phyloP scores from a whole-genome alignment of 305 asterid genomes.

The Solanum aculeatissimum region DNA sequence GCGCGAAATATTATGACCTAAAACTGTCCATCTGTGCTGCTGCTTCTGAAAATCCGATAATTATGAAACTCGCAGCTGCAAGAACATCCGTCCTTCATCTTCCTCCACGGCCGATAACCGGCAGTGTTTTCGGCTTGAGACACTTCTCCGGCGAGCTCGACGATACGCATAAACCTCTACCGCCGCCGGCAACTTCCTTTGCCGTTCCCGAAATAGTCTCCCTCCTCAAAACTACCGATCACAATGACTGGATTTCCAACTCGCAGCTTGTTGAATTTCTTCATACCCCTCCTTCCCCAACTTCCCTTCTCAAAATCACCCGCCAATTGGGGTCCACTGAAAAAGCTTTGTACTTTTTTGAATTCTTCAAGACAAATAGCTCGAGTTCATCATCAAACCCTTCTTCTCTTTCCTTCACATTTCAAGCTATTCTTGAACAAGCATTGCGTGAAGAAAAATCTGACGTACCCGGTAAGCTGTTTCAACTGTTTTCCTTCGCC shows the following conservation, averaged over 20 bases:
- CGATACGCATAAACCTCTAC: background rate
- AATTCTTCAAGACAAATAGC: constrained; percentile 23
- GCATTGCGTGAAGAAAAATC: constrained; percentile 31
- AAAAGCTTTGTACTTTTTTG: constrained; percentile 43
- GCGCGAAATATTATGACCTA: background rate
- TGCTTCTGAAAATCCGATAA: background rate
- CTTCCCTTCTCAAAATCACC: constrained; percentile 35
- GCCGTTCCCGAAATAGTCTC: constrained; percentile 21
- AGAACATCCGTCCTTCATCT: background rate
- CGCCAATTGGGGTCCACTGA: constrained; percentile 52
- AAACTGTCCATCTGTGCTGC: background rate
- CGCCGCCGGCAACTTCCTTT: constrained; percentile 1
- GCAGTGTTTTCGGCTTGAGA: constrained; percentile 18
- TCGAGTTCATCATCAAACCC: background rate
- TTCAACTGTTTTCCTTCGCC: constrained; percentile 34
- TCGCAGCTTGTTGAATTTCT: constrained; percentile 33
- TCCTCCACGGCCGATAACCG: background rate
- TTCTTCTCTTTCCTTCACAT: constrained; percentile 32
- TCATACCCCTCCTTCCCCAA: constrained; percentile 33
- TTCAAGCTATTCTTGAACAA: constrained; percentile 59
- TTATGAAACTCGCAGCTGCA: constrained; percentile 10
- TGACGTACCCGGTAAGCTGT: constrained; percentile 19
- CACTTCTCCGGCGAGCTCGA: constrained; percentile 2
- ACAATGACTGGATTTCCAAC: constrained; percentile 41
- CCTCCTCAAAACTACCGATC: constrained; percentile 40